phyloP scores from a whole-genome alignment of 2,329 filamentous ascomycete species.

The Sporothrix luriei region DNA sequence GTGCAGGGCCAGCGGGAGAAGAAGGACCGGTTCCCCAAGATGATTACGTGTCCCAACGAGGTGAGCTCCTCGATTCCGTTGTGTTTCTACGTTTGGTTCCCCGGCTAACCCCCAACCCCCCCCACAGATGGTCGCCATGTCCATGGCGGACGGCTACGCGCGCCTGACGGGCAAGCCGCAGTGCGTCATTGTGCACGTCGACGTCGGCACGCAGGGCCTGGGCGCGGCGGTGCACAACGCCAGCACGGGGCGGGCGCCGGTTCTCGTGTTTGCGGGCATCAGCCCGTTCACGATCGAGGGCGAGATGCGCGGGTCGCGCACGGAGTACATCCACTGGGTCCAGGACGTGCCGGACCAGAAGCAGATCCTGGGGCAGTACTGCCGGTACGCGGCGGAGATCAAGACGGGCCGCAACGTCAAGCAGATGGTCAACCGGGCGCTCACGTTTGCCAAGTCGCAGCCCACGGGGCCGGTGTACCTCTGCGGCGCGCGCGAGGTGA shows the following conservation, averaged over 20 bases:
- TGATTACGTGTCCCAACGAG: conserved; percentile 75
- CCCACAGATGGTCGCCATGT: conserved; percentile 70
- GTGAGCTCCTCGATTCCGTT: conserved; percentile 43
- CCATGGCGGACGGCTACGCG: conserved; percentile 74
- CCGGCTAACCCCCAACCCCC: neutral
- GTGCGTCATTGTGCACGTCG: conserved; percentile 72
- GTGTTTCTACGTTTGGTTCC: too few species aligned
- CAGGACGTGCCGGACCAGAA: conserved; percentile 45
- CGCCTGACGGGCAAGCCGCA: conserved; percentile 67
- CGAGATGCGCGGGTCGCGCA: conserved; percentile 47
- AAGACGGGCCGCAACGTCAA: conserved; percentile 84
- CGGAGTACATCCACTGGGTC: conserved; percentile 50
- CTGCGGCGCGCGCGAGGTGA: conserved; percentile 74
- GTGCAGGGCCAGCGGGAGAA: conserved; percentile 69
- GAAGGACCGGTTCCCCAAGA: conserved; percentile 62
- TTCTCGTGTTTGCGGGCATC: conserved; percentile 53
- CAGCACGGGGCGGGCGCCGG: conserved; percentile 66
- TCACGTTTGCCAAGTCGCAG: conserved; percentile 77
- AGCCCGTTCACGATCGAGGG: conserved; percentile 50
- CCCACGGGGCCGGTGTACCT: conserved; percentile 82
- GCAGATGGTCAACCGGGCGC: conserved; percentile 81
- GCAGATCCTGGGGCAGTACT: conserved; percentile 74
- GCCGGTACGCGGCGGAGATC: conserved; percentile 79
- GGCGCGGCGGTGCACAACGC: conserved; percentile 74
- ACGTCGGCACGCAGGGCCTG: conserved; percentile 73